Evolutionary conservation across 2,329 filamentous ascomycete species (phyloP), one percentile per base, ranked within the genome.

Genomic region (Ophiostoma sp.): DNA sequence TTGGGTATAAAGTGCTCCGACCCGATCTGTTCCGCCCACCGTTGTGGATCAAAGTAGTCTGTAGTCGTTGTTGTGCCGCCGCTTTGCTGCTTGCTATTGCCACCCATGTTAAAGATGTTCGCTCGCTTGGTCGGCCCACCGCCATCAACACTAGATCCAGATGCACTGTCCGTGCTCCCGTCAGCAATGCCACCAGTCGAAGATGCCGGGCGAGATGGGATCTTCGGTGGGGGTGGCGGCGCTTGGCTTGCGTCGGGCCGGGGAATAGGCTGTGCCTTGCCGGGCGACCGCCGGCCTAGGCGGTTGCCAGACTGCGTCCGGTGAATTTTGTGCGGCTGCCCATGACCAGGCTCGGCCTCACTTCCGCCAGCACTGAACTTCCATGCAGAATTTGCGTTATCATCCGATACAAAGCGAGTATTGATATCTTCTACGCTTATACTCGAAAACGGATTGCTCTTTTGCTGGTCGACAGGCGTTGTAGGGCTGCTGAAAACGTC

Each of bases 381-480:
- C 82, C 81, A 86, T 27, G 76, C 76, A 35, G 79, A 77, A 44
- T 79, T 77, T 5, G 79, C 74, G 62, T 79, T 76, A 27, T 87
- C 83, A 17, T 83, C 82, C 4, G 84, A 79, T 27, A 82, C 83
- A 77, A 89, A 89, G 54, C 80, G 84, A 23, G 87, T 89, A 76
- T 87, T 86, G 74, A 89, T 89, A 68, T 84, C 86, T 70, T 89
- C 86, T 27, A 84, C 79, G 74, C 84, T 88, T 70, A 78, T 83
- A 72, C 82, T 82, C 54, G 79, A 75, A 72, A 87, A 86, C 2
- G 77, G 67, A 11, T 44, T 71, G 8, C 44, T 68, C 52, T 69
- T 48, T 7, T 69, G 41, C 52, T 62, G 68, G 17, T 71, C 68
- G 33, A 23, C 52, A 4, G 70, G 64, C 15, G 68, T 67, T 77